Percentiles rank a stretch among this genome's conserved stretches.
These are phyloP conservation scores for Sporothrix globosa DNA, from an alignment of 2,329 filamentous ascomycete species.

Conservation along the genomic window DNA sequence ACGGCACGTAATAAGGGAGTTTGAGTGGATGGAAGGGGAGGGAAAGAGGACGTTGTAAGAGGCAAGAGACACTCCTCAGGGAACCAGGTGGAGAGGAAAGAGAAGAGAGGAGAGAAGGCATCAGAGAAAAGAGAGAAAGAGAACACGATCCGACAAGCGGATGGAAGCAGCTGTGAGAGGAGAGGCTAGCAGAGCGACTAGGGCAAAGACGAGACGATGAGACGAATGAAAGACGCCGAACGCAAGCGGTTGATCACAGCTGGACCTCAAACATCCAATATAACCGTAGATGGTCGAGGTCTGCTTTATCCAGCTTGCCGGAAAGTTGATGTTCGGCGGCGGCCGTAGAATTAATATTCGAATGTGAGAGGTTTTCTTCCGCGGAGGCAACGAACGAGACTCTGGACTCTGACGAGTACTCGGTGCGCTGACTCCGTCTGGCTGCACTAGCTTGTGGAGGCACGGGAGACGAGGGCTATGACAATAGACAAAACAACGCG, in stretches of 20 bases:
- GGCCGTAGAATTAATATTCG: conserved; percentile 7
- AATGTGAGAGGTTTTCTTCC: not conserved
- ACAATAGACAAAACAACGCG: not conserved
- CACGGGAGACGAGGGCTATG: not conserved
- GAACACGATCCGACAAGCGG: not conserved
- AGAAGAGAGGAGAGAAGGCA: not conserved
- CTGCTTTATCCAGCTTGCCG: conserved; percentile 13
- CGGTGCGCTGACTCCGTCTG: not conserved
- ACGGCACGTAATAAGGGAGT: not conserved
- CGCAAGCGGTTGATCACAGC: not conserved
- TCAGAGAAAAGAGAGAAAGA: no score
- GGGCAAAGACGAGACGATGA: not conserved
- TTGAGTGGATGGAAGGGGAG: not conserved
- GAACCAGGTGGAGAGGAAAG: not conserved
- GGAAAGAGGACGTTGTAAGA: not conserved
- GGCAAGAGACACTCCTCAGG: not conserved
- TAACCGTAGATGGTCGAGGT: conserved; percentile 8
- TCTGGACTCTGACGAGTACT: not conserved
- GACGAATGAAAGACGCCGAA: not conserved
- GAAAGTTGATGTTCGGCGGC: conserved; percentile 14
- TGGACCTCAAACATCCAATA: conserved; percentile 11
- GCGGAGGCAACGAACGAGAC: not conserved
- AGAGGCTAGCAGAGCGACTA: not conserved
- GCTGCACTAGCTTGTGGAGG: not conserved
- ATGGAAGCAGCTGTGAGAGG: not conserved